Evolutionary conservation across 306 rosid genomes (phyloP), one percentile per base, ranked within the genome.

Genomic region (Castanea mollissima): DNA sequence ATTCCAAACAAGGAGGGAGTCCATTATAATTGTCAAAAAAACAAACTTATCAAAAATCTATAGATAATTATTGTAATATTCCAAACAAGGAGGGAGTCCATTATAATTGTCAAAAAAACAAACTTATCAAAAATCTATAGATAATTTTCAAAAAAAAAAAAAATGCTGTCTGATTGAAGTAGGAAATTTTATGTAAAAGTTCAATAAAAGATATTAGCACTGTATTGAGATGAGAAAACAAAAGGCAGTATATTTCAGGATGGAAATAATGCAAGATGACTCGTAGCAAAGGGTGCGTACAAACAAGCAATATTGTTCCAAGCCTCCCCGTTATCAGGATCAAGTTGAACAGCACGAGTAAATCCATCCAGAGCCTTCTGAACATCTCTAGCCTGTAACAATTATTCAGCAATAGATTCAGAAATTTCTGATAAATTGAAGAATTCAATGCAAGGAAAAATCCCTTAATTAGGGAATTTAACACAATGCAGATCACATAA

Each of bases 281-380:
- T 20, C 9, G 19, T 0, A 78, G 81, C 11, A 69, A 73, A 72
- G 78, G 79, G 55, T 72, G 49, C 98, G 79, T 90, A 95, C 99
- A 95, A 83, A 83, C 99, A 92, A 89, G 99, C 99, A 77, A 95
- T 89, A 80, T 95, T 95, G 85, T 95, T 95, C 99, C 99, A 95
- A 73, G 99, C 98, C 90, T 95, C 99, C 86, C 99, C 99, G 49
- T 95, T 95, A 49, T 92, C 98, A 59, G 99, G 99, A 84, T 92
- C 96, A 75, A 95, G 99, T 83, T 95, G 97, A 88, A 95, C 96
- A 44, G 99, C 92, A 34, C 96, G 97, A 60, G 98, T 92, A 88
- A 95, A 95, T 4, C 90, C 97, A 91, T 95, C 99, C 78, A 95
- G 76, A 76, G 99, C 99, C 87, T 92, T 95, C 38, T 91, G 97